A percentile compares a stretch with the other conserved stretches of the same genome.
These are phyloP conservation scores for Emydomyces testavorans DNA, from an alignment of 2,329 filamentous ascomycete genomes.

Conservation along the genomic window DNA sequence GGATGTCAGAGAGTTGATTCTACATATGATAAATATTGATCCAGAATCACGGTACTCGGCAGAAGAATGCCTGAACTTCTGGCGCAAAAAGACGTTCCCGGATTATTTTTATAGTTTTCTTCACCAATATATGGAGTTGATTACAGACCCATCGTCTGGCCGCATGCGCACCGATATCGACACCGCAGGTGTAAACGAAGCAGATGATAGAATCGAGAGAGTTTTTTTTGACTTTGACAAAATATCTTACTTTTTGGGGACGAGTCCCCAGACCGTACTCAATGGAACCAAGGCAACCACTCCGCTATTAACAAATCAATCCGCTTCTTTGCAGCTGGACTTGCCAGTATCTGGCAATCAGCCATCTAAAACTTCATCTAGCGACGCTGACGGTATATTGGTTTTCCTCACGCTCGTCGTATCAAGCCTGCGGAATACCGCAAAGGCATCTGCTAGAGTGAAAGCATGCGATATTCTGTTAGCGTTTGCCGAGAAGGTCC, in stretches of 20 bases:
- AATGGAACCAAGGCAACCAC: conserved; percentile 25
- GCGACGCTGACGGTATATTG: conserved; percentile 75
- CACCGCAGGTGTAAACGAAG: conserved; percentile 64
- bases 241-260: conserved; percentile 85
- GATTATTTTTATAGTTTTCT: conserved; percentile 96
- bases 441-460: conserved; percentile 73
- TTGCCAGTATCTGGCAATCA: conserved; percentile 74
- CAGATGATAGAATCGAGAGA: conserved; percentile 86
- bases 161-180: conserved; percentile 58
- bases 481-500: conserved; percentile 80
- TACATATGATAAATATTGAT: conserved; percentile 92
- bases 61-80: conserved; percentile 86
- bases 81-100: conserved; percentile 83
- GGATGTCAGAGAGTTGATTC: conserved; percentile 76
- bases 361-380: conserved; percentile 49
- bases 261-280: conserved; percentile 43
- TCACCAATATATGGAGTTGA: conserved; percentile 92
- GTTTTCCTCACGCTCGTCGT: conserved; percentile 85
- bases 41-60: conserved; percentile 86
- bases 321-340: conserved; percentile 66
- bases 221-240: conserved; percentile 95
- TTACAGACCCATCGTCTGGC: conserved; percentile 80
- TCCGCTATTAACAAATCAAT: conserved; percentile 26
- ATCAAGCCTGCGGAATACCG: conserved; percentile 78
- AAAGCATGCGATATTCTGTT: conserved; percentile 83